Evolutionary conservation across 306 rosid species (phyloP), one percentile per base, ranked within the genome.

Genomic region (Senna tora): DNA sequence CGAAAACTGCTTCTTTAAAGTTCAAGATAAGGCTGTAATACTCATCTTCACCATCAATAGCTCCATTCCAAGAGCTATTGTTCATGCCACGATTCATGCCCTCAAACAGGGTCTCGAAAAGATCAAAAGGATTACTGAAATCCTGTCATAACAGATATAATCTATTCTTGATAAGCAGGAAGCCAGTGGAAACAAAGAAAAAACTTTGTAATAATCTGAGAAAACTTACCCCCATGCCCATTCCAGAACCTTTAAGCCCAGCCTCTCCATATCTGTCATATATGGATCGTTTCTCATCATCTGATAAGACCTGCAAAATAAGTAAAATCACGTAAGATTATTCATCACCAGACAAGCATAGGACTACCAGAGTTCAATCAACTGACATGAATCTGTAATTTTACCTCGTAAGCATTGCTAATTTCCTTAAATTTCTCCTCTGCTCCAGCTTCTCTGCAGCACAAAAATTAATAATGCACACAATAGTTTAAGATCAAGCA

Each of bases 201-300:
- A 56, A 53, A 75, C 34, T 38, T n/a, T 47, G 43, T 50, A 36
- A 33, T 64, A 63, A 77, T 80, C 32, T 14, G 12, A 39, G 67
- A 73, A 28, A 72, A 82, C 99, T 84, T 84, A 94, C 99, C 85
- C 95, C 93, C 68, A 58, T 84, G 84, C 93, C 97, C 84, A 87
- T 77, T 69, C 95, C 95, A 64, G 90, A 83, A 74, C 97, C 98
- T 78, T 91, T 91, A 52, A 94, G 89, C 78, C 99, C 99, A 61
- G 96, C 97, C 88, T 94, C 99, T 72, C 99, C 99, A 52, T 88
- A 94, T 75, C 60, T 88, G 76, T 94, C 99, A 77, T 94, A 94
- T 49, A 94, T 77, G 25, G 96, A 85, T 52, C 87, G 80, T 61
- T 94, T 94, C 82, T 94, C 99, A 76, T 91, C 97, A 77, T 94